Evolutionary conservation across 352 stramenopile species (phyloP).

Genomic region (Globisporangium cederbergense): DNA sequence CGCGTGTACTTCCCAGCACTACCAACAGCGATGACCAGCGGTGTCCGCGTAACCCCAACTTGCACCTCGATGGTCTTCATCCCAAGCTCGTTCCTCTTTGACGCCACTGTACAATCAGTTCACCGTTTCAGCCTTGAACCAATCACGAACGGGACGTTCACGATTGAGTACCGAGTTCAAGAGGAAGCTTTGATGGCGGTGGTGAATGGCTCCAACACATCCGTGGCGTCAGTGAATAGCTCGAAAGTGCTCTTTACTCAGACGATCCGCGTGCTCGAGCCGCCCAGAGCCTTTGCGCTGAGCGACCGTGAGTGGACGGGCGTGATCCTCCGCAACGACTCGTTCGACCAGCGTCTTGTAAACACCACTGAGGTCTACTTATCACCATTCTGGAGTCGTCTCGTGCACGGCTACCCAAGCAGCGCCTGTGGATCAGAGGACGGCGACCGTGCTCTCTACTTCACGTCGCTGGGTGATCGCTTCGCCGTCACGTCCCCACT

Average conservation of each 20-base stretch:
- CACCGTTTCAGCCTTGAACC: slow-evolving; percentile 10
- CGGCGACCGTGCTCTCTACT: slow-evolving; percentile 51
- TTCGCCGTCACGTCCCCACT: slow-evolving; percentile 41
- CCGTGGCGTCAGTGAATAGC: neutral
- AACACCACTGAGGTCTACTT: slow-evolving; percentile 1
- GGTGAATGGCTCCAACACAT: neutral
- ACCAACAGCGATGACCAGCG: neutral
- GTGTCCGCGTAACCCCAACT: slow-evolving; percentile 30
- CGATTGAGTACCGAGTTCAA: slow-evolving; percentile 29
- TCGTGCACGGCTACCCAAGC: slow-evolving; percentile 62
- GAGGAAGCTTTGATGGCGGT: neutral
- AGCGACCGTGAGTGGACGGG: slow-evolving; percentile 38
- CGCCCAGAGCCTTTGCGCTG: slow-evolving; percentile 33
- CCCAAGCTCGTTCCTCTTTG: slow-evolving; percentile 22
- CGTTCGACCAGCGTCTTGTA: slow-evolving; percentile 34
- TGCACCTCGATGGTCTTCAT: slow-evolving; percentile 31
- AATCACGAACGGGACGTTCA: slow-evolving; percentile 18
- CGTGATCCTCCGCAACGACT: slow-evolving; percentile 52
- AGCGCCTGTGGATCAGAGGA: slow-evolving; percentile 39
- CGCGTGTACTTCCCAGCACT: slow-evolving; percentile 31
- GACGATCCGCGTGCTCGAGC: slow-evolving; percentile 32
- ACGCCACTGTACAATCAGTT: neutral
- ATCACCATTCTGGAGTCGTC: slow-evolving; percentile 44
- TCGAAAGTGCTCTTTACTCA: slow-evolving; percentile 16
- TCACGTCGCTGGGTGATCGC: slow-evolving; percentile 56